Evolutionary conservation across 129 eudicot genomes (phyloP).

Genomic region (Flaveria brownii): DNA sequence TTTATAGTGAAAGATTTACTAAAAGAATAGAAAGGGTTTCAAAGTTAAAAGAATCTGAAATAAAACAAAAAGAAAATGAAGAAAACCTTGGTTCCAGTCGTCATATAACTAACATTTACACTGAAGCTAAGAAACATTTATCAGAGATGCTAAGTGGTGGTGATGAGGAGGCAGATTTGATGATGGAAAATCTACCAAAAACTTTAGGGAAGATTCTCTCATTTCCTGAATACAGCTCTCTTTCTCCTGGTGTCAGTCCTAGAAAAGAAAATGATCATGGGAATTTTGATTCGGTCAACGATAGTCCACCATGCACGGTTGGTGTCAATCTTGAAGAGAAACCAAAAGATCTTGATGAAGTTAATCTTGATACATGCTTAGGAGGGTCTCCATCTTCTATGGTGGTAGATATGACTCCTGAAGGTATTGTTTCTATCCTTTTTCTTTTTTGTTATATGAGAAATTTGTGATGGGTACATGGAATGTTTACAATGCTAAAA

Average conservation of each 20-base stretch:
- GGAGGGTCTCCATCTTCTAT: constrained; percentile 32
- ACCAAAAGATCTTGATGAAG: constrained; percentile 25
- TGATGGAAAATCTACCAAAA: constrained; percentile 47
- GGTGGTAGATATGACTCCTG: constrained; percentile 24
- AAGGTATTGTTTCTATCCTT: constrained; percentile 44
- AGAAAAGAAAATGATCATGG: constrained; percentile 36
- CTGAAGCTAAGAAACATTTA: constrained; percentile 88
- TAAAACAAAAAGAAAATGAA: constrained; percentile 24
- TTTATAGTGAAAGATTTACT: constrained; percentile 64
- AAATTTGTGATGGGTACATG: neutral
- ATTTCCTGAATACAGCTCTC: constrained; percentile 44
- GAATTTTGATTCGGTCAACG: constrained; percentile 23
- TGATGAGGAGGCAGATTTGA: constrained; percentile 46
- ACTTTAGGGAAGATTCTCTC: constrained; percentile 76
- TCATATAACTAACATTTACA: constrained; percentile 55
- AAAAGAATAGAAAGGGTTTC: constrained; percentile 43
- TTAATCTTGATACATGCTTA: constrained; percentile 23
- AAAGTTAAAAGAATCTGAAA: constrained; percentile 40
- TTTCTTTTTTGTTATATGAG: neutral
- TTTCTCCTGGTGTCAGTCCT: constrained; percentile 53
- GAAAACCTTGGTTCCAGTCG: constrained; percentile 24
- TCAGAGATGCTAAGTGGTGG: constrained; percentile 70
- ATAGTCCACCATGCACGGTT: constrained; percentile 6
- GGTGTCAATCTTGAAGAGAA: constrained; percentile 29
- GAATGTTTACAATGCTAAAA: neutral